phyloP scores from a whole-genome alignment of 305 asterid species.

The Salvia sclarea region DNA sequence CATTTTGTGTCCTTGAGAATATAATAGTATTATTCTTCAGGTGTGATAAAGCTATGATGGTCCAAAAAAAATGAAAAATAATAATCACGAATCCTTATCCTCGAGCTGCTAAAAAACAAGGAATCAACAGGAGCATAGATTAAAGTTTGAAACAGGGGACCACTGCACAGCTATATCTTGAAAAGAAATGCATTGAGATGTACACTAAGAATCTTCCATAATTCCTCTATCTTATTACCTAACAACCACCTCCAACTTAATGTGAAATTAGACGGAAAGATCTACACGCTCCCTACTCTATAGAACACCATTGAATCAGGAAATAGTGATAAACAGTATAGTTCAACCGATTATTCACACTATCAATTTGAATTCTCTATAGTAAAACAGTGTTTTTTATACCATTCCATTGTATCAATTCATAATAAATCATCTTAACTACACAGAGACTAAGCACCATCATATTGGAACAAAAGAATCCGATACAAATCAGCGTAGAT shows the following conservation, averaged over 20 bases:
- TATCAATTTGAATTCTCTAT: not conserved
- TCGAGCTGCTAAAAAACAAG: conserved; percentile 29
- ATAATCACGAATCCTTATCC: conserved; percentile 30
- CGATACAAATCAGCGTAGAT: not conserved
- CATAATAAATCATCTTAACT: not conserved
- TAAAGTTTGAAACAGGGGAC: conserved; percentile 40
- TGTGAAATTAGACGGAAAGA: conserved; percentile 11
- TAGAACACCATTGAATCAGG: not conserved
- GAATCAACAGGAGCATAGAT: conserved; percentile 33
- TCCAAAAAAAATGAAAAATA: not conserved
- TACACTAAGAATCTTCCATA: not conserved
- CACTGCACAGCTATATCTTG: conserved; percentile 30
- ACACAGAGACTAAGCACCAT: not conserved
- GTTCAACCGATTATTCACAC: not conserved
- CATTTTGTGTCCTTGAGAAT: not conserved
- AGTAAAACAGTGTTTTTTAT: not conserved
- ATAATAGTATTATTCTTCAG: not conserved
- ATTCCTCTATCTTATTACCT: conserved; percentile 25
- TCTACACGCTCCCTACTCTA: not conserved
- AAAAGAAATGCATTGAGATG: conserved; percentile 27
- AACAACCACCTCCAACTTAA: conserved; percentile 25
- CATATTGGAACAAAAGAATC: not conserved
- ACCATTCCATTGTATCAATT: conserved; percentile 6
- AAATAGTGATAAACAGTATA: not conserved
- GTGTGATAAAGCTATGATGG: not conserved